Evolutionary conservation across 371 early-diverging fungal genomes (phyloP), one percentile per base, ranked within the genome.

Genomic region (Mortierella sp.): DNA sequence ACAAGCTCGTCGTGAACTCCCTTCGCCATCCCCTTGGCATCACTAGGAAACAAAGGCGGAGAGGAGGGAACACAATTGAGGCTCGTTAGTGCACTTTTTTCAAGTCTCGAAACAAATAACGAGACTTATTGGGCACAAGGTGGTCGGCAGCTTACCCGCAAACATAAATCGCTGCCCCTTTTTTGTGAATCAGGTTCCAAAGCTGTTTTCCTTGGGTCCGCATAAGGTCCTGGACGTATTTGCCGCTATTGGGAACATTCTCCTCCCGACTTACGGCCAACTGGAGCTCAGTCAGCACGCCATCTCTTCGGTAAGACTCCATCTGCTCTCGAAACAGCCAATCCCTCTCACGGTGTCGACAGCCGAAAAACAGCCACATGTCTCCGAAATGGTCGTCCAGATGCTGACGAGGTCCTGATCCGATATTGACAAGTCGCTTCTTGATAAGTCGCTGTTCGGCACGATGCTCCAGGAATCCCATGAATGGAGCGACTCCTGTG

Each of bases 401-500:
- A 26, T 78, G 71, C 59, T 78, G 86, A 6, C 80, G 72, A 5
- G 86, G 55, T 16, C 79, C 79, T 16, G 76, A 53, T 43, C 85
- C 80, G 28, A 84, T 78, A 34, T 81, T 81, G 64, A 76, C 69
- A 8, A 85, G 28, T 16, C 86, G 78, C 89, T 37, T 90, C 82
- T 73, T 89, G 85, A 81, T 91, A 90, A 44, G 91, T 71, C 69
- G 87, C 79, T 77, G 90, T 34, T 89, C 81, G 8, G 94, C 92
- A 72, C 99, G 95, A 75, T 99, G 98, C 75, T 95, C 93, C 21
- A 98, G 88, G 88, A 99, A 99, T 0, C 95, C 99, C 72, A 96
- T 92, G 94, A 99, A 98, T 2, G 99, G 99, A 24, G 99, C 99
- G 28, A 99, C 96, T 37, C 99, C 99, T 1, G 99, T 99, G 48